A percentile compares a stretch with the other conserved stretches of the same genome.
phyloP scores from a whole-genome alignment of 345 rosid genomes.

The Conringia planisiliqua region DNA sequence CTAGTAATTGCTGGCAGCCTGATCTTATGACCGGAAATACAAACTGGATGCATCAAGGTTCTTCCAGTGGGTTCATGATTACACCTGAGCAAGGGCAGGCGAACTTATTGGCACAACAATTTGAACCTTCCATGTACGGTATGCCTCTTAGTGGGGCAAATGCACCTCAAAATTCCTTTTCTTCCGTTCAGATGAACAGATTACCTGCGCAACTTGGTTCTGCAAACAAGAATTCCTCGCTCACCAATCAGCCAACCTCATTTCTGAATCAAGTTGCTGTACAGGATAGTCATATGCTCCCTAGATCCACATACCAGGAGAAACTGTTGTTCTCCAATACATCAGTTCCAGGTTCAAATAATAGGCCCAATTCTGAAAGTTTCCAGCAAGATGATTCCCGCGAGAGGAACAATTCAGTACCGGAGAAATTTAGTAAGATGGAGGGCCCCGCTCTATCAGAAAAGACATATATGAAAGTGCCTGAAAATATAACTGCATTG shows the following conservation, averaged over 20 bases:
- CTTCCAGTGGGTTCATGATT: slow-evolving; percentile 51
- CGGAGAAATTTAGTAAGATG: slow-evolving; percentile 38
- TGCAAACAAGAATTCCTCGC: slow-evolving; percentile 44
- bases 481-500: slow-evolving; percentile 34
- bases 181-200: slow-evolving; percentile 53
- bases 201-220: slow-evolving; percentile 42
- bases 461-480: slow-evolving; percentile 42
- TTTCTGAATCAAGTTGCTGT: slow-evolving; percentile 42
- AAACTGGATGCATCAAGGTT: slow-evolving; percentile 65
- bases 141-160: slow-evolving; percentile 50
- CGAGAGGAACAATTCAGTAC: slow-evolving; percentile 40
- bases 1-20: slow-evolving; percentile 51
- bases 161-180: slow-evolving; percentile 41
- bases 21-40: slow-evolving; percentile 50
- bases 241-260: slow-evolving; percentile 45
- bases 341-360: slow-evolving; percentile 41
- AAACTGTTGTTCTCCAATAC: slow-evolving; percentile 35
- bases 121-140: slow-evolving; percentile 69
- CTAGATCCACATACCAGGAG: slow-evolving; percentile 50
- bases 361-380: slow-evolving; percentile 43
- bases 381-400: slow-evolving; percentile 42
- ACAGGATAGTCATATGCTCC: slow-evolving; percentile 45
- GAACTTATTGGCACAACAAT: slow-evolving; percentile 53
- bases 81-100: slow-evolving; percentile 61
- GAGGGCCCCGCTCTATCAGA: slow-evolving; percentile 40